Evolutionary conservation across 2,329 filamentous ascomycete species (phyloP).

Genomic region (Rhinocladiella similis): DNA sequence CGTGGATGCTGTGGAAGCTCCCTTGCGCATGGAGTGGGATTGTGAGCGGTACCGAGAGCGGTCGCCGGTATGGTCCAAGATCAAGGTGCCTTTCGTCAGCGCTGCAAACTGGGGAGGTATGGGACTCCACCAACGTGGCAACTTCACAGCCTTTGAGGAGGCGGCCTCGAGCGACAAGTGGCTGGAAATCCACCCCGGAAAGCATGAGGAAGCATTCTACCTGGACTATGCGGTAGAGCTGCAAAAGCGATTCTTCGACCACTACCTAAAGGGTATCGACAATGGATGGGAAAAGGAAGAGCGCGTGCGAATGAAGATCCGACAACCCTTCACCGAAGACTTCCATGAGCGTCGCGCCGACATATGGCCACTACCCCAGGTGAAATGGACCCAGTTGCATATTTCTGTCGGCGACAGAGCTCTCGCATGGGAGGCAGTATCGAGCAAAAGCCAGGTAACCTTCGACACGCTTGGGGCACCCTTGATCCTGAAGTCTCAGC

Average conservation of each 20-base stretch:
- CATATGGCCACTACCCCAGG: conserved; percentile 10
- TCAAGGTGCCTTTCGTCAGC: conserved; percentile 65
- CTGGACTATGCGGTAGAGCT: conserved; percentile 68
- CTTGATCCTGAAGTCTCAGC: conserved; percentile 7
- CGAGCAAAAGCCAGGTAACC: neutral
- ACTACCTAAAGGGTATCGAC: conserved; percentile 69
- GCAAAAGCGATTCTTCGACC: conserved; percentile 67
- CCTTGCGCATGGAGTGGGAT: conserved; percentile 54
- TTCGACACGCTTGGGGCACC: neutral
- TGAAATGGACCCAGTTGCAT: conserved; percentile 11
- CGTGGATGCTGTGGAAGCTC: conserved; percentile 45
- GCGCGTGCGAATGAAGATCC: conserved; percentile 4
- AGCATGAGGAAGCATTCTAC: conserved; percentile 72
- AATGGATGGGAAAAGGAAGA: conserved; percentile 11
- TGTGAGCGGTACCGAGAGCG: conserved; percentile 65
- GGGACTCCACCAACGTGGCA: conserved; percentile 66
- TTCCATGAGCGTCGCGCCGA: conserved; percentile 5
- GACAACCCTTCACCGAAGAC: conserved; percentile 4
- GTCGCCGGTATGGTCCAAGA: conserved; percentile 64
- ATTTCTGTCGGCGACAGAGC: neutral
- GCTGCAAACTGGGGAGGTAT: conserved; percentile 74
- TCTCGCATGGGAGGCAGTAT: neutral
- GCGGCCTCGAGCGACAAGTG: conserved; percentile 69
- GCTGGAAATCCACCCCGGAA: conserved; percentile 67
- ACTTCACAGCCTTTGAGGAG: conserved; percentile 62